Conservation (phyloP, 331 rosid species). For the Rhamnella rubrinervis region DNA sequence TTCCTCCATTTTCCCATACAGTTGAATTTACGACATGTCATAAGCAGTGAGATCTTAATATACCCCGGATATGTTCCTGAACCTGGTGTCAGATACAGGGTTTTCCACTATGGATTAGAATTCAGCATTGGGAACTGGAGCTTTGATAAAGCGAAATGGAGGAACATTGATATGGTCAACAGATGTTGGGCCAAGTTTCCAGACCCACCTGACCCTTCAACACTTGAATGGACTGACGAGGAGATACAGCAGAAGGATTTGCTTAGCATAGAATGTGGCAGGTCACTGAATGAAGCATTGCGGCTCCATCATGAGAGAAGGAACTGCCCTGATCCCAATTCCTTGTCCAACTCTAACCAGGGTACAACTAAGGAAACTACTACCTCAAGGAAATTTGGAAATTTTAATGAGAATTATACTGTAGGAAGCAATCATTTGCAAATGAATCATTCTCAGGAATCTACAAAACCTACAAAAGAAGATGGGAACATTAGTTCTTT, state of each 20-base stretch:
- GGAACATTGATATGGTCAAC: constrained; percentile 62
- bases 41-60: constrained; percentile 61
- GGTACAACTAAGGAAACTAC: constrained; percentile 28
- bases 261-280: constrained; percentile 85
- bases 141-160: constrained; percentile 88
- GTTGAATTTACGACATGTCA: constrained; percentile 70
- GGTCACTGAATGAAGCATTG: constrained; percentile 76
- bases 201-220: constrained; percentile 69
- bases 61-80: constrained; percentile 85
- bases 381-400: constrained; percentile 52
- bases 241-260: constrained; percentile 49
- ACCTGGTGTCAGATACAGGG: constrained; percentile 69
- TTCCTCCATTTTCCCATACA: constrained; percentile 37
- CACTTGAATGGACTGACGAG: constrained; percentile 41
- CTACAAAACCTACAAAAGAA: constrained; percentile 26
- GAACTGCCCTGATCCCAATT: constrained; percentile 50
- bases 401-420: constrained; percentile 32
- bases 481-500: constrained; percentile 66
- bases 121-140: constrained; percentile 94
- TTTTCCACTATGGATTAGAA: constrained; percentile 88
- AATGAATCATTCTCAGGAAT: constrained; percentile 31
- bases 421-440: constrained; percentile 25
- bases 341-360: constrained; percentile 33
- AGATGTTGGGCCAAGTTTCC: constrained; percentile 85
- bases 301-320: constrained; percentile 62